These are phyloP conservation scores for Gleditsia sinensis DNA, from an alignment of 306 rosid species.

Conservation along the genomic window DNA sequence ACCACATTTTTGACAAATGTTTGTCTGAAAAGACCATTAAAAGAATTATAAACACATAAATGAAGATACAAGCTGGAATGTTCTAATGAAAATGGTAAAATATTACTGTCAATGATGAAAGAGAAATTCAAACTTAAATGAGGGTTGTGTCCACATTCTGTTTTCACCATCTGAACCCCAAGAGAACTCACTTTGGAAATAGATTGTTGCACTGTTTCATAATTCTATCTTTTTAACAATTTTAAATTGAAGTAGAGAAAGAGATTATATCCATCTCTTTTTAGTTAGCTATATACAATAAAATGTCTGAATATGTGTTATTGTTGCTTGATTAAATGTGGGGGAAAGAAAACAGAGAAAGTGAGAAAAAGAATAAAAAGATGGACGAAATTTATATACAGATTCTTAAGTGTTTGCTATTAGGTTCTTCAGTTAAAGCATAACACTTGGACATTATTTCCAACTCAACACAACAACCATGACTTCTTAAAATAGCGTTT, in stretches of 20 bases:
- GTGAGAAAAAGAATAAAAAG: too few species aligned
- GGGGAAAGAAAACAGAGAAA: too few species aligned
- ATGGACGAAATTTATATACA: too few species aligned
- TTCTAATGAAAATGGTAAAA: background rate
- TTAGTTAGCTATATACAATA: too few species aligned
- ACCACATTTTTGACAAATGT: conserved; percentile 38
- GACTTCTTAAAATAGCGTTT: too few species aligned
- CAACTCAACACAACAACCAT: too few species aligned
- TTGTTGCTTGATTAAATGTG: too few species aligned
- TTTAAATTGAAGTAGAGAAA: background rate
- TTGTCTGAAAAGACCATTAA: conserved; percentile 24
- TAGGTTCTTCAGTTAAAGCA: too few species aligned
- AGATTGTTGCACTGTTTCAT: background rate
- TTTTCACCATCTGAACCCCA: background rate
- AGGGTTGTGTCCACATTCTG: background rate
- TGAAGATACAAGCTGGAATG: background rate
- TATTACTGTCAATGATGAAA: background rate
- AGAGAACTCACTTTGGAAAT: background rate
- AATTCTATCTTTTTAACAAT: background rate
- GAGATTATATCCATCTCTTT: background rate
- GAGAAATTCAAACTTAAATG: background rate
- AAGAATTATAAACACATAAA: background rate
- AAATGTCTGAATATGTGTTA: too few species aligned
- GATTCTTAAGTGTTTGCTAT: too few species aligned
- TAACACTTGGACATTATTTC: too few species aligned